These are phyloP conservation scores for Perilla frutescens DNA, from an alignment of 257 asterid species.

Conservation along the genomic window DNA sequence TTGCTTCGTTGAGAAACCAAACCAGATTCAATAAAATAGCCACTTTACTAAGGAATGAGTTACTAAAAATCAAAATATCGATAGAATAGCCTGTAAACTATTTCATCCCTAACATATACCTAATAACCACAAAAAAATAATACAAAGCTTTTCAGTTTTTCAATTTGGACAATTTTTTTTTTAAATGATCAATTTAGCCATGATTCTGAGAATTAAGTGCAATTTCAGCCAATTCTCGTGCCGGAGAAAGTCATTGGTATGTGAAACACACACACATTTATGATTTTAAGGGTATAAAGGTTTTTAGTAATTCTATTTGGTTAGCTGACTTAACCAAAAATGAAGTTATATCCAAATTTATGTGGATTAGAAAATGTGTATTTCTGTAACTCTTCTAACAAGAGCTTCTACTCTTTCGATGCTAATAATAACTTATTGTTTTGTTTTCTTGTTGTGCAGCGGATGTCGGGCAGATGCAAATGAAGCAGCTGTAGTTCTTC, in stretches of 20 bases:
- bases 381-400: conserved; percentile 4
- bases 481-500: conserved; percentile 95
- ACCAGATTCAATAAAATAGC: not conserved
- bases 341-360: not conserved
- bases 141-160: no score
- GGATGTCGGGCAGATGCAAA: conserved; percentile 99
- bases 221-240: not conserved
- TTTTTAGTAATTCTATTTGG: not conserved
- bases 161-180: no score
- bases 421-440: conserved; percentile 29
- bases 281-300: not conserved
- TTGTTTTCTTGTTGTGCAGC: conserved; percentile 51
- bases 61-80: no score
- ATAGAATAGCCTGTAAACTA: no score
- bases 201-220: no score
- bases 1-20: conserved; percentile 9
- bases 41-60: no score
- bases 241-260: no score
- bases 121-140: no score
- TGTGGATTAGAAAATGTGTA: not conserved
- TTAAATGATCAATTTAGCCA: no score
- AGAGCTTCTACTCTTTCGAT: conserved; percentile 8
- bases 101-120: no score
- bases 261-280: not conserved
- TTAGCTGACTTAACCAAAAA: not conserved